These are phyloP conservation scores for Paecilomyces variotii DNA, from an alignment of 2,329 filamentous ascomycete species.

Conservation along the genomic window DNA sequence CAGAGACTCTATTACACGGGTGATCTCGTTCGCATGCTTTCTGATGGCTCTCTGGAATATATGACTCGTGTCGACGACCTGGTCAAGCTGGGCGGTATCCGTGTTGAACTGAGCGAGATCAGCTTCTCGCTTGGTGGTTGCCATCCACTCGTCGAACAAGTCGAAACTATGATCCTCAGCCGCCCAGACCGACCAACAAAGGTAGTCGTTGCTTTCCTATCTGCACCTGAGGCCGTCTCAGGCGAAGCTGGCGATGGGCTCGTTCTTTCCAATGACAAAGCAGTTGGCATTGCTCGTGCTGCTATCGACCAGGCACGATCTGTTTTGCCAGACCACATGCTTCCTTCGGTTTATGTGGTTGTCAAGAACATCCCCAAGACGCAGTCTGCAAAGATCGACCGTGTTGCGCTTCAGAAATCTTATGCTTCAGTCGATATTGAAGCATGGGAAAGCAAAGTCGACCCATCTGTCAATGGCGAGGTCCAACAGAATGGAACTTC, in stretches of 20 bases:
- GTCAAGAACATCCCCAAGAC: conserved; percentile 21
- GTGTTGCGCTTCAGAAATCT: conserved; percentile 17
- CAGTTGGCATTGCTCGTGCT: conserved; percentile 15
- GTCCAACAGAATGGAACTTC: neutral
- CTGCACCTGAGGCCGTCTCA: conserved; percentile 12
- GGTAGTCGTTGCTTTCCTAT: conserved; percentile 28
- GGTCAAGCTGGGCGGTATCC: conserved; percentile 20
- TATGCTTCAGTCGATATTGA: conserved; percentile 20
- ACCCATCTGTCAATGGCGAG: conserved; percentile 1
- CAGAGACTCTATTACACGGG: conserved; percentile 26
- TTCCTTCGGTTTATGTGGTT: conserved; percentile 24
- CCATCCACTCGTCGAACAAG: conserved; percentile 21
- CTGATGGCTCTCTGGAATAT: conserved; percentile 17
- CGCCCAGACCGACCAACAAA: conserved; percentile 23
- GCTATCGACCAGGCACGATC: conserved; percentile 13
- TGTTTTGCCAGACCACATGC: conserved; percentile 24
- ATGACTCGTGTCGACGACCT: conserved; percentile 19
- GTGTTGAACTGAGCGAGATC: conserved; percentile 23
- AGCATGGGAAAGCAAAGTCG: conserved; percentile 17
- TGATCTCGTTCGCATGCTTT: conserved; percentile 21
- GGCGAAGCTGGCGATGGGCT: conserved; percentile 1
- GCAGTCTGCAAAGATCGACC: conserved; percentile 26
- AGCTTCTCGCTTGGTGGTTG: conserved; percentile 25
- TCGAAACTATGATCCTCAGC: conserved; percentile 23
- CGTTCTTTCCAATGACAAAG: conserved; percentile 9